phyloP scores from a whole-genome alignment of 2,329 filamentous ascomycete species.

The Cadophora malorum region DNA sequence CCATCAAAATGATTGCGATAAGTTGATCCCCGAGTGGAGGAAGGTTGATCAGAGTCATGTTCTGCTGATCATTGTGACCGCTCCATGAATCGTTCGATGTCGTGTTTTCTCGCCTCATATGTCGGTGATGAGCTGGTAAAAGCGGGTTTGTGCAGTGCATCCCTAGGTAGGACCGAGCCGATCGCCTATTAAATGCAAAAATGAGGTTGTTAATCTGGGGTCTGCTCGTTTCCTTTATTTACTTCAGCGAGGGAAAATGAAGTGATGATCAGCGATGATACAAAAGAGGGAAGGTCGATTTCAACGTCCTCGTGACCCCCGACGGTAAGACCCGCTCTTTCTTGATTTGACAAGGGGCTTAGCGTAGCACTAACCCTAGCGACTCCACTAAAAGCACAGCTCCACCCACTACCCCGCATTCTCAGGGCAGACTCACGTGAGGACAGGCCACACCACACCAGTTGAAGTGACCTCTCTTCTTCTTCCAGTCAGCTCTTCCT shows the following conservation, averaged over 20 bases:
- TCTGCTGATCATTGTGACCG: background rate
- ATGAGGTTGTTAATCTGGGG: background rate
- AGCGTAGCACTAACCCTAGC: background rate
- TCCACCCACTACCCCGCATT: constrained; percentile 21
- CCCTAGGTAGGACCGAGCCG: background rate
- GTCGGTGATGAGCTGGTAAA: background rate
- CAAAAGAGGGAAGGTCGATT: background rate
- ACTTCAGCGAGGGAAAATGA: background rate
- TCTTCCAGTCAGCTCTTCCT: constrained; percentile 10
- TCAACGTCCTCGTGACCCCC: constrained; percentile 9
- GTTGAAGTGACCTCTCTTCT: background rate
- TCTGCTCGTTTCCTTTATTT: background rate
- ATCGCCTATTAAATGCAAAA: background rate
- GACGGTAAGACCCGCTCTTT: constrained; percentile 20
- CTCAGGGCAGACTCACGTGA: constrained; percentile 22
- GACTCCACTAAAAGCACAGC: constrained; percentile 4
- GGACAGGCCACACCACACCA: constrained; percentile 8
- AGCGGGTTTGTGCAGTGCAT: background rate
- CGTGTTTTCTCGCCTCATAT: background rate
- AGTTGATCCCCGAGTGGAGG: background rate
- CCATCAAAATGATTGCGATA: too few relatives aligned
- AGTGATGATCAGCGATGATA: background rate
- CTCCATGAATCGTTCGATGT: background rate
- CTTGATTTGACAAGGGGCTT: constrained; percentile 1
- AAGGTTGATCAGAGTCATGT: background rate